Evolutionary conservation across 345 rosid genomes (phyloP), one percentile per base, ranked within the genome.

Genomic region (Noccaea bulbosa): DNA sequence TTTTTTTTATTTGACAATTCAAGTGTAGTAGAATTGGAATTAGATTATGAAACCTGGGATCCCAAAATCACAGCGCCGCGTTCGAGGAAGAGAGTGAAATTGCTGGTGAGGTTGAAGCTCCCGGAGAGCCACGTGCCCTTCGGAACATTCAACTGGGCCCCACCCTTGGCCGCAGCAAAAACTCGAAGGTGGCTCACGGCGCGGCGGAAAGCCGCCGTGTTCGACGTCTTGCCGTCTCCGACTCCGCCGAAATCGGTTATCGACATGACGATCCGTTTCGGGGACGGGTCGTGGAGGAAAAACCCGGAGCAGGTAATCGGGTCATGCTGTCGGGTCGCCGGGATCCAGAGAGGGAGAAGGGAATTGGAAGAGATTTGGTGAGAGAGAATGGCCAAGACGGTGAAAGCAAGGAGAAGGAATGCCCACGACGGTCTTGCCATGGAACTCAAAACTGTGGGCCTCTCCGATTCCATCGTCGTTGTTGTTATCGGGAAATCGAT

Each of bases 51-150:
- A 62, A 89, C 99, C 97, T 83, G 89, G 68, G 98, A 95, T 67
- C 96, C 99, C 73, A 95, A 70, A 73, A 95, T 83, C 20, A 88
- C 74, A 24, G 99, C 98, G 14, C 90, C 97, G 7, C 67, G 81
- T 47, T 92, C 83, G 11, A 95, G 96, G 22, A 89, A 95, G 75
- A 95, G 81, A 37, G 94, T 92, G 86, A 95, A 88, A 76, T 92
- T 86, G 65, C 94, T 90, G 69, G 99, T 95, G 49, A 95, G 86
- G 69, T 95, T 92, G 69, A 95, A 92, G 79, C 91, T 89, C 27
- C 99, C 99, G 1, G 99, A 84, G 20, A 95, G 77, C 98, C 97
- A 92, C 65, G 75, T 77, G 22, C 99, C 98, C 56, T 33, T 51
- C 0, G 98, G 99, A 3, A 95, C 92, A 76, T 78, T 86, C 38